These are phyloP conservation scores for Aspergillus pseudoviridinutans DNA, from an alignment of 2,329 filamentous ascomycete species.

Conservation along the genomic window DNA sequence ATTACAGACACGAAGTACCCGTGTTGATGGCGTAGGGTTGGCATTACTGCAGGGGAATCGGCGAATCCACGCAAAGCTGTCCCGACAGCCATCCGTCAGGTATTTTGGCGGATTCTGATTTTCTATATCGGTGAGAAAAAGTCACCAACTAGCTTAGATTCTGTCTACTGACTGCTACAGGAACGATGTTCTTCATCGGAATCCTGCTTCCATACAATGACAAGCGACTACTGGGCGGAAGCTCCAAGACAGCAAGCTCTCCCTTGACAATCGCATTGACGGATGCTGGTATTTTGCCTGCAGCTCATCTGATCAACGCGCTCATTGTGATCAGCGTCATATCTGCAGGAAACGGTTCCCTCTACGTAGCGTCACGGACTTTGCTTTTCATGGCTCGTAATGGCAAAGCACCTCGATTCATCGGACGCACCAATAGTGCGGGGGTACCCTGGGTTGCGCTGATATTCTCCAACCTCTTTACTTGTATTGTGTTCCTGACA, in stretches of 20 bases:
- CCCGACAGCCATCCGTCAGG: constrained; percentile 41
- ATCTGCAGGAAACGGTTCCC: constrained; percentile 68
- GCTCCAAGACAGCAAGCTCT: constrained; percentile 62
- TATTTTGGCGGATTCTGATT: constrained; percentile 45
- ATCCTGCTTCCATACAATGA: constrained; percentile 69
- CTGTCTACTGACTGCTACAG: constrained; percentile 24
- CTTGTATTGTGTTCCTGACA: constrained; percentile 39
- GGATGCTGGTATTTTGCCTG: constrained; percentile 68
- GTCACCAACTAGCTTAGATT: neutral
- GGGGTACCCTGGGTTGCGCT: constrained; percentile 61
- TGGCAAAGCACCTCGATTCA: constrained; percentile 64
- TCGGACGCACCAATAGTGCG: constrained; percentile 63
- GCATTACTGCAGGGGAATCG: constrained; percentile 34
- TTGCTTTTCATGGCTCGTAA: constrained; percentile 72
- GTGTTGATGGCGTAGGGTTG: constrained; percentile 25
- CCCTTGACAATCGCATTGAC: constrained; percentile 72
- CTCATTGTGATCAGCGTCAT: constrained; percentile 72
- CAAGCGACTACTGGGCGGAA: constrained; percentile 57
- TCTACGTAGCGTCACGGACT: constrained; percentile 73
- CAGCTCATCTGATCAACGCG: constrained; percentile 72
- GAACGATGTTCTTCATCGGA: constrained; percentile 69
- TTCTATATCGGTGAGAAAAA: constrained; percentile 53
- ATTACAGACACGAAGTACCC: neutral
- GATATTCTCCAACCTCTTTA: constrained; percentile 66
- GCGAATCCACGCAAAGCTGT: constrained; percentile 45